phyloP scores from a whole-genome alignment of 164 flowering plant species.

The Macadamia integrifolia region DNA sequence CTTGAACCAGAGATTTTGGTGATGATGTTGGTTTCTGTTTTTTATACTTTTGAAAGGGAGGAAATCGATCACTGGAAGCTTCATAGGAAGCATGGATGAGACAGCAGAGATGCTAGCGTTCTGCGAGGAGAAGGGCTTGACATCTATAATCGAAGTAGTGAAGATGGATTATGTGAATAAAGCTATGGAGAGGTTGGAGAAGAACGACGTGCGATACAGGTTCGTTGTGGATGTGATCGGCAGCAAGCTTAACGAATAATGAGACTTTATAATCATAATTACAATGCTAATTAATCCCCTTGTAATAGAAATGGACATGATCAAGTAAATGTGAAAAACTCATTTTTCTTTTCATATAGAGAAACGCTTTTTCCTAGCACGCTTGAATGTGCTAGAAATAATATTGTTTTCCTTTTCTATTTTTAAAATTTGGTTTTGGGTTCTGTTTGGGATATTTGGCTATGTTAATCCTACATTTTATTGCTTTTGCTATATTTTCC shows the following conservation, averaged over 20 bases:
- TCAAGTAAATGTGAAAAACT: too few relatives aligned
- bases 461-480: too few relatives aligned
- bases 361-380: too few relatives aligned
- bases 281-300: too few relatives aligned
- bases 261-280: too few relatives aligned
- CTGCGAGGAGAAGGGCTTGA: constrained; percentile 57
- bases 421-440: too few relatives aligned
- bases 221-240: constrained; percentile 85
- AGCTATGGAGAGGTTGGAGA: constrained; percentile 73
- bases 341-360: too few relatives aligned
- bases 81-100: constrained; percentile 84
- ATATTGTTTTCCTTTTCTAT: too few relatives aligned
- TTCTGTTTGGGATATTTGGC: too few relatives aligned
- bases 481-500: too few relatives aligned
- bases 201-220: constrained; percentile 78
- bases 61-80: constrained; percentile 69
- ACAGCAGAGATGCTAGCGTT: constrained; percentile 68
- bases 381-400: too few relatives aligned
- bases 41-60: constrained; percentile 37
- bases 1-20: neutral
- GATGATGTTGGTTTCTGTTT: neutral
- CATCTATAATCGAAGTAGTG: constrained; percentile 57
- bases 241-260: constrained; percentile 40
- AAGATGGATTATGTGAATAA: constrained; percentile 74
- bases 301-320: too few relatives aligned